Conservation (phyloP, 805 yeast genomes). For the Dipodascopsis uninucleata region DNA sequence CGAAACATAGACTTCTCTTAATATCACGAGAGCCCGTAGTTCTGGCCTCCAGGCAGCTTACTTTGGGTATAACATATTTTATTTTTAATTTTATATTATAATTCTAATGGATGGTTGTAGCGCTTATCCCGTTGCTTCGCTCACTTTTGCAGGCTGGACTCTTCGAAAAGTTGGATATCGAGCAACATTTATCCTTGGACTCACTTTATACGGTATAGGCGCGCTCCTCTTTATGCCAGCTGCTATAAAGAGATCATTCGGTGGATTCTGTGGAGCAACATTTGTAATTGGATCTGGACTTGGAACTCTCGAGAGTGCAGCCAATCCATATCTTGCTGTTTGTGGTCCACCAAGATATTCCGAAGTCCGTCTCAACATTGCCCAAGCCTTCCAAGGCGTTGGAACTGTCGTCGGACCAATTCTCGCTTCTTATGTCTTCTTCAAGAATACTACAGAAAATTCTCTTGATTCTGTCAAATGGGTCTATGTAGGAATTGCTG, state of each 20-base stretch:
- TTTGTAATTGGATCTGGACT: constrained; percentile 2
- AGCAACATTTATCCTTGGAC: constrained; percentile 2
- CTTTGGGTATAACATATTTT: no score
- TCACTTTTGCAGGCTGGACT: background rate
- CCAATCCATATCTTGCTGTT: background rate
- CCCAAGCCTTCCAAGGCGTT: constrained; percentile 4
- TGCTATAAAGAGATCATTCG: constrained; percentile 1
- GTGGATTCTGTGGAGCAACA: constrained; percentile 3
- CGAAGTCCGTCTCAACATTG: constrained; percentile 4
- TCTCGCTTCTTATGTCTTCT: constrained; percentile 2
- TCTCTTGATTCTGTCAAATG: constrained; percentile 2
- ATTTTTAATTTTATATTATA: no score
- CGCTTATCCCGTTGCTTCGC: constrained; percentile 1
- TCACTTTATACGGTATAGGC: background rate
- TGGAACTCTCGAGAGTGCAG: constrained; percentile 2
- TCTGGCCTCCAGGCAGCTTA: constrained; percentile 7
- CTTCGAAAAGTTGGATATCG: constrained; percentile 1
- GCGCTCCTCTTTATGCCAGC: constrained; percentile 1
- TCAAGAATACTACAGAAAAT: background rate
- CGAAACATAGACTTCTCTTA: background rate
- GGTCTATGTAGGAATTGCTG: constrained; percentile 5
- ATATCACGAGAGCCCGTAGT: constrained; percentile 1
- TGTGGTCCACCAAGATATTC: constrained; percentile 5
- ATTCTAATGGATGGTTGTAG: no score
- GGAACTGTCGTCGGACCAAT: constrained; percentile 3